phyloP scores from a whole-genome alignment of 208 protist species.

The Acanthamoeba polyphaga region DNA sequence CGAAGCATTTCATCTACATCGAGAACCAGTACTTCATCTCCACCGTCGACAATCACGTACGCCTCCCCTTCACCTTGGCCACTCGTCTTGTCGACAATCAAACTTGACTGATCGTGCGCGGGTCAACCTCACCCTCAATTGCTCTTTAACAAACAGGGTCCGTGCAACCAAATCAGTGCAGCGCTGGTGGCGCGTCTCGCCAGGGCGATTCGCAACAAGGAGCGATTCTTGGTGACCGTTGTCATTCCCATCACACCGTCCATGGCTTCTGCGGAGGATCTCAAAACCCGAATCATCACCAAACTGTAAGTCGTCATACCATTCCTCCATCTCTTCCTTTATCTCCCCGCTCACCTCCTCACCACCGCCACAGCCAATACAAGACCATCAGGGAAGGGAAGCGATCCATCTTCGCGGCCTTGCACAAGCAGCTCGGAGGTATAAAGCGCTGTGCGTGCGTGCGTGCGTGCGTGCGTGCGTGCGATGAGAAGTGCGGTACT shows the following conservation, averaged over 20 bases:
- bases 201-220: constrained; percentile 27
- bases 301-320: too few relatives aligned
- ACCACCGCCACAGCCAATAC: constrained; percentile 5
- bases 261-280: neutral
- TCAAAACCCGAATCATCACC: constrained; percentile 68
- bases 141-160: neutral
- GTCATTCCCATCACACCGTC: constrained; percentile 79
- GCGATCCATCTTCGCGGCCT: constrained; percentile 21
- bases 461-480: too few relatives aligned
- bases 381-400: constrained; percentile 65
- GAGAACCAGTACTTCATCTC: constrained; percentile 87
- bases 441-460: neutral
- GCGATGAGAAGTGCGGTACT: neutral
- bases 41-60: constrained; percentile 58
- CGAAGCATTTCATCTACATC: constrained; percentile 87
- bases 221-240: constrained; percentile 79
- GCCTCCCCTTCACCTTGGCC: neutral
- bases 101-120: neutral
- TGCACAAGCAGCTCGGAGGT: constrained; percentile 13
- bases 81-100: neutral
- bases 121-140: neutral
- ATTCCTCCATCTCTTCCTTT: too few relatives aligned
- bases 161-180: constrained; percentile 77
- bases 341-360: neutral
- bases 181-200: constrained; percentile 81